A percentile compares a stretch with the other conserved stretches of the same genome.
These are phyloP conservation scores for Helicocarpus griseus DNA, from an alignment of 2,329 filamentous ascomycete genomes.

Conservation along the genomic window DNA sequence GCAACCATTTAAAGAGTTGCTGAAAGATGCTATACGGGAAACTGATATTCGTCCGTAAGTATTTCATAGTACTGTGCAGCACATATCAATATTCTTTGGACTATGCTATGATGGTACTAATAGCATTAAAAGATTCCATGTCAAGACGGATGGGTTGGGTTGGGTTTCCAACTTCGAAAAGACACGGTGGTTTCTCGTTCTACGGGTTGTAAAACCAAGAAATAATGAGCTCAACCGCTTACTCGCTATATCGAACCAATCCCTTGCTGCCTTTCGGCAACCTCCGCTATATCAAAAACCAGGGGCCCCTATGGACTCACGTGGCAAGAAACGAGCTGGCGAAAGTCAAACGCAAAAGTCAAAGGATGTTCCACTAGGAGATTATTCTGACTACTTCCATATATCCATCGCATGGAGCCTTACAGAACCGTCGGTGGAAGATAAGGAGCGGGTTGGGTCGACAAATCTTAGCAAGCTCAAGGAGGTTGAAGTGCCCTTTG, in stretches of 20 bases:
- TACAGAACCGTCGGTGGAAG: constrained; percentile 39
- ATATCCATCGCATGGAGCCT: constrained; percentile 83
- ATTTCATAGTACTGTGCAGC: neutral
- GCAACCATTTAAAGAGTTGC: constrained; percentile 51
- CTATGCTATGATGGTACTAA: constrained; percentile 7
- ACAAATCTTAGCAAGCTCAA: constrained; percentile 23
- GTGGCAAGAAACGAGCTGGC: constrained; percentile 5
- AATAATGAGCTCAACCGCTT: constrained; percentile 52
- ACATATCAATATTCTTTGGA: neutral
- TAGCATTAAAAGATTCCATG: constrained; percentile 37
- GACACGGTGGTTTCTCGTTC: constrained; percentile 74
- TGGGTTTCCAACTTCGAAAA: constrained; percentile 60
- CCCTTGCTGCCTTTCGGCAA: constrained; percentile 53
- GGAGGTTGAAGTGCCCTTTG: constrained; percentile 44
- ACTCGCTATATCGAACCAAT: constrained; percentile 56
- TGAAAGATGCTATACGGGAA: constrained; percentile 39
- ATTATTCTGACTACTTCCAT: constrained; percentile 60
- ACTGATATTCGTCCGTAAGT: constrained; percentile 39
- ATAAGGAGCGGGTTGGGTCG: constrained; percentile 22
- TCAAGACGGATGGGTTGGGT: constrained; percentile 39
- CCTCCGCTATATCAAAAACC: constrained; percentile 56
- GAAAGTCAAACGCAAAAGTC: neutral
- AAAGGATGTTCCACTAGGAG: constrained; percentile 10
- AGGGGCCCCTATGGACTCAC: constrained; percentile 13
- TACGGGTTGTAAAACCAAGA: constrained; percentile 46